Base-by-base conservation (phyloP, 2,329 filamentous ascomycete genomes). In the Sarocladium kiliense region DNA sequence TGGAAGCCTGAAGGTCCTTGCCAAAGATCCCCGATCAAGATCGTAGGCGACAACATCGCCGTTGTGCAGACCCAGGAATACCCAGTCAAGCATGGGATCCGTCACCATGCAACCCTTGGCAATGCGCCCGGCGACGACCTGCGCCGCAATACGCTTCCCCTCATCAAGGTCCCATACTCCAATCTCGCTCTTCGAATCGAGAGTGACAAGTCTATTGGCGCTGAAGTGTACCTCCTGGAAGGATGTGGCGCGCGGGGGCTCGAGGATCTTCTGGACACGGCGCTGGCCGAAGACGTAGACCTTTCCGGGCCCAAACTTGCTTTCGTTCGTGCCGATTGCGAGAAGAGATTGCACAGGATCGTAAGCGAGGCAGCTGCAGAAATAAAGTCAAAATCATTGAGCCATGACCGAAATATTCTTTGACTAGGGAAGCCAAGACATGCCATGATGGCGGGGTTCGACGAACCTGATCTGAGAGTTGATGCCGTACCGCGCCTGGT, bases 1-100 rank as follows among this genome's bases (percentile, higher is more conserved):
- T 12, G 91, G 87, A 54, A 99, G 83, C 56, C 84, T 85, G 70
- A 97, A 92, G 1, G 86, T 83, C 14, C 91, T 70, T 4, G 72
- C 73, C 57, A 94, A 74, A 27, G 78, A 77, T 66, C 90, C 85
- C 57, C 92, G 82, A 66, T 97, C 94, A 55, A 99, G 77, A 68
- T 99, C 94, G 67, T 93, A 99, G n/a, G 91, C 90, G 57, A 93
- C 79, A 11, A 97, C 78, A 56, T 97, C 92, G 58, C 93, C 91
- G 65, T 81, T 89, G 60, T 89, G 84, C 59, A 91, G 75, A 12
- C 91, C 94, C 44, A 97, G 76, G 58, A 99, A 87, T 36, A 87
- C 91, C 84, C 95, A 99, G 69, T 99, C 94, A 58, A 99, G 77
- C 74, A 90, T 89, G 1, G 93, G 91, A 67, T 99, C 94, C 7